phyloP scores from a whole-genome alignment of 2,329 filamentous ascomycete species.

The Neonectria coccinea region DNA sequence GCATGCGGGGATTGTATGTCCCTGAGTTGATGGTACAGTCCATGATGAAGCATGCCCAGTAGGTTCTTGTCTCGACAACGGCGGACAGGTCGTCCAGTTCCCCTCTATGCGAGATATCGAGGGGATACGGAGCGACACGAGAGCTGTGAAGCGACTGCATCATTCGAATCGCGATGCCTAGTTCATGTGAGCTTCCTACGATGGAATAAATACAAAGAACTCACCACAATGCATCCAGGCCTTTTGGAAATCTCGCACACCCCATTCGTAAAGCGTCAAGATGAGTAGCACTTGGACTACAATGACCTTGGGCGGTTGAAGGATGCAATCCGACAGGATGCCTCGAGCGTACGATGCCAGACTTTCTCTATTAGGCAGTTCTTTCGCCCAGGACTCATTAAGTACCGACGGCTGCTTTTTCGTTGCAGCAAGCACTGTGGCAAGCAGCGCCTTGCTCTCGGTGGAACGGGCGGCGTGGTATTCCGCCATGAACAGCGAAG shows the following conservation, averaged over 20 bases:
- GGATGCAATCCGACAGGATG: constrained; percentile 28
- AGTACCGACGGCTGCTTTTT: constrained; percentile 34
- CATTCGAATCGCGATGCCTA: constrained; percentile 41
- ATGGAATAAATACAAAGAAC: accelerated
- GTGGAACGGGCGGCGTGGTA: constrained; percentile 34
- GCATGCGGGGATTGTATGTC: constrained; percentile 53
- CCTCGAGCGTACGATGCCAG: constrained; percentile 35
- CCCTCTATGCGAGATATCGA: constrained; percentile 31
- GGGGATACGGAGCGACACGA: constrained; percentile 30
- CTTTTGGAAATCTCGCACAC: constrained; percentile 55
- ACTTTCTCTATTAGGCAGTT: constrained; percentile 19
- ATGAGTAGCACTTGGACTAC: constrained; percentile 56
- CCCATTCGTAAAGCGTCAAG: constrained; percentile 57
- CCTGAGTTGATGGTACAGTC: constrained; percentile 58
- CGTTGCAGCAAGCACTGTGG: constrained; percentile 34
- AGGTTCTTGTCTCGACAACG: constrained; percentile 54
- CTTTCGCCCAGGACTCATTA: constrained; percentile 26
- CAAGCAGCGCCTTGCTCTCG: constrained; percentile 44
- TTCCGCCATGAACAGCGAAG: constrained; percentile 47
- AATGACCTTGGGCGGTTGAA: constrained; percentile 39
- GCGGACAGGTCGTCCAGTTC: constrained; percentile 32
- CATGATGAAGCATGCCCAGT: constrained; percentile 60
- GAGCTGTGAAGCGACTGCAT: constrained; percentile 44
- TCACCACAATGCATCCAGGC: constrained; percentile 56
- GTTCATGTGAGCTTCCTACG: background rate